Evolutionary conservation across 495 filamentous ascomycete species (phyloP), one percentile per base, ranked within the genome.

Genomic region (Chaetomium fimeti): DNA sequence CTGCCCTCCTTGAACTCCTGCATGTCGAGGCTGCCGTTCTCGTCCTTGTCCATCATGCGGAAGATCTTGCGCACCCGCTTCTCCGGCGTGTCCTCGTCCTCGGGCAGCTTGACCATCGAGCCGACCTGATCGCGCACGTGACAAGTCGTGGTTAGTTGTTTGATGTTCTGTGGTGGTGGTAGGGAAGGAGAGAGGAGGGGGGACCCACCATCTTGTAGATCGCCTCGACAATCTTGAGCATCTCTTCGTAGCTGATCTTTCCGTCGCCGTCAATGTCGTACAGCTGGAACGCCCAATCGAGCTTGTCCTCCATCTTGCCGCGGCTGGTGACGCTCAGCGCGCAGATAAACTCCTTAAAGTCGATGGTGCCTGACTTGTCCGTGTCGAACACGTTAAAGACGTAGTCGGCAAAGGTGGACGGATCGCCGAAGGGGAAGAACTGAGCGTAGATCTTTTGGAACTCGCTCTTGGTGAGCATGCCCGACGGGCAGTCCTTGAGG

Each of bases 301-400:
- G 84, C 76, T 98, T 98, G 76, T 98, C 94, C 82, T 98, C 95
- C 91, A 98, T 93, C 82, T 96, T 94, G 66, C 94, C 94, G 49
- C 95, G 86, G 71, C 91, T 95, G 18, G 94, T 98, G 69, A 98
- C 95, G 74, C 92, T 97, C 51, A 98, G 80, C 24, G 94, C 95
- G 79, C 95, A 97, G 78, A 98, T 98, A 78, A 98, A 98, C 76
- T 98, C 95, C 75, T 98, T 98, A 79, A 98, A 98, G 82, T 98
- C 94, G 74, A 98, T 98, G 63, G 91, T 91, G 61, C 94, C 94
- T 42, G 91, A 95, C 71, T 96, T 93, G 79, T 98, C 94, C 66
- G 91, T 88, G 75, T 98, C 94, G 77, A 98, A 98, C 13, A 98
- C 94, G 69, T 97, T 96, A 81, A 98, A 98, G 43, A 98, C 95